Conservation (phyloP, 495 filamentous ascomycete genomes). For the Xylaria telfairii region DNA sequence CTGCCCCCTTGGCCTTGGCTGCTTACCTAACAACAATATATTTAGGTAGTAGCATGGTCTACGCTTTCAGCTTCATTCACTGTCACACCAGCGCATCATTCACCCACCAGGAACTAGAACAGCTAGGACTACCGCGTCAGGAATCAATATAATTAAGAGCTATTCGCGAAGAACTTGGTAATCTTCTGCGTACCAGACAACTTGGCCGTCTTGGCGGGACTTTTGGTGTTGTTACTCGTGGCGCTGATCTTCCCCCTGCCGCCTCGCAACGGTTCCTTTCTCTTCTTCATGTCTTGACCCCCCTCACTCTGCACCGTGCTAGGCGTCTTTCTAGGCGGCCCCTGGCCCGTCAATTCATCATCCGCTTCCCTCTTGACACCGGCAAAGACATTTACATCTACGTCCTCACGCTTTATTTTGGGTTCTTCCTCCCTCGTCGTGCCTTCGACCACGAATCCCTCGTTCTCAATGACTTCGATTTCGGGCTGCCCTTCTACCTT, state of each 20-base stretch:
- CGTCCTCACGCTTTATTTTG: conserved; percentile 25
- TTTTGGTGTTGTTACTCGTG: conserved; percentile 42
- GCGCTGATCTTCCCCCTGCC: conserved; percentile 37
- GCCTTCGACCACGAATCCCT: conserved; percentile 35
- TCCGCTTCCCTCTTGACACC: conserved; percentile 66
- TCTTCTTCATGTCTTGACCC: conserved; percentile 24
- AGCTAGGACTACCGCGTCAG: neutral
- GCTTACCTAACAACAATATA: neutral
- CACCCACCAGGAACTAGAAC: neutral
- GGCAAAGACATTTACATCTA: conserved; percentile 26
- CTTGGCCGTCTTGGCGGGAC: conserved; percentile 51
- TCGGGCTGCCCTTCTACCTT: conserved; percentile 32
- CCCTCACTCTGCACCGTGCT: conserved; percentile 38
- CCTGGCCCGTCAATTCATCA: conserved; percentile 39
- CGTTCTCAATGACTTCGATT: conserved; percentile 36
- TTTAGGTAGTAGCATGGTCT: neutral
- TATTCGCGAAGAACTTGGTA: conserved; percentile 81
- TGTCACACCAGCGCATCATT: neutral
- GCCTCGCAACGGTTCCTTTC: neutral
- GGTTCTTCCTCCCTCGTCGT: neutral
- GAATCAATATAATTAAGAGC: conserved; percentile 39
- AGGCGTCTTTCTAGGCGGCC: conserved; percentile 54
- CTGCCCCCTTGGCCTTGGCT: neutral
- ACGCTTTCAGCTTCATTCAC: neutral
- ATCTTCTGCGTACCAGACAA: conserved; percentile 74